Conservation (phyloP, 192 early-diverging fungal species). For the Gaertneriomyces sp. region DNA sequence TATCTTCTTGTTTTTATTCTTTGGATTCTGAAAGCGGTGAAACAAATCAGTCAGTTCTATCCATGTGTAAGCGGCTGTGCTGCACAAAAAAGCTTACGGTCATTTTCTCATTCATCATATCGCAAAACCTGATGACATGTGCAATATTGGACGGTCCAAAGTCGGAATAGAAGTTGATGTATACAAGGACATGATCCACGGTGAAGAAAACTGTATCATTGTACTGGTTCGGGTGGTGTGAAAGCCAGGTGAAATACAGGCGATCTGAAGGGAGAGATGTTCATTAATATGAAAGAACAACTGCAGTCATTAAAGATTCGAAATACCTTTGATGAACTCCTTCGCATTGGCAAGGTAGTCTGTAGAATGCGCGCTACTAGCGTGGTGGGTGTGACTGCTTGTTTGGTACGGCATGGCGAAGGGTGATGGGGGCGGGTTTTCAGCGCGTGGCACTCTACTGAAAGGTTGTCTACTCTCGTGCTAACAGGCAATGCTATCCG, state of each 20-base stretch:
- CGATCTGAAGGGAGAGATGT: constrained; percentile 37
- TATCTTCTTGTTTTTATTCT: constrained; percentile 48
- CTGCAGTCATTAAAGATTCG: background rate
- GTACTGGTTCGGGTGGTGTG: constrained; percentile 37
- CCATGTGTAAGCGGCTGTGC: background rate
- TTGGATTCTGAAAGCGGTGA: constrained; percentile 41
- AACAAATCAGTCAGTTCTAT: background rate
- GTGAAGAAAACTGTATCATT: constrained; percentile 53
- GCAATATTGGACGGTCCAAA: constrained; percentile 67
- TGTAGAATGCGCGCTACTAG: constrained; percentile 23
- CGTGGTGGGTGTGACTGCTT: constrained; percentile 20
- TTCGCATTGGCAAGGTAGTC: constrained; percentile 30
- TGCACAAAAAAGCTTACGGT: constrained; percentile 37
- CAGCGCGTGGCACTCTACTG: too few species aligned
- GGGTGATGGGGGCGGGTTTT: too few species aligned
- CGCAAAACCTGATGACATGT: constrained; percentile 61
- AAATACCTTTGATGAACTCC: constrained; percentile 45
- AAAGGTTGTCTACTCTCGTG: too few species aligned
- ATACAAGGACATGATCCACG: constrained; percentile 57
- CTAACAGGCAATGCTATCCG: too few species aligned
- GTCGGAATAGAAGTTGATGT: constrained; percentile 62
- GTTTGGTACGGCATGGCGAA: constrained; percentile 31
- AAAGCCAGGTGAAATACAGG: constrained; percentile 58
- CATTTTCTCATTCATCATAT: constrained; percentile 57
- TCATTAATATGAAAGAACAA: background rate